A percentile compares a stretch with the other conserved stretches of the same genome.
Conservation (phyloP, 2,329 filamentous ascomycete species). For the Ceratocystiopsis sp. region DNA sequence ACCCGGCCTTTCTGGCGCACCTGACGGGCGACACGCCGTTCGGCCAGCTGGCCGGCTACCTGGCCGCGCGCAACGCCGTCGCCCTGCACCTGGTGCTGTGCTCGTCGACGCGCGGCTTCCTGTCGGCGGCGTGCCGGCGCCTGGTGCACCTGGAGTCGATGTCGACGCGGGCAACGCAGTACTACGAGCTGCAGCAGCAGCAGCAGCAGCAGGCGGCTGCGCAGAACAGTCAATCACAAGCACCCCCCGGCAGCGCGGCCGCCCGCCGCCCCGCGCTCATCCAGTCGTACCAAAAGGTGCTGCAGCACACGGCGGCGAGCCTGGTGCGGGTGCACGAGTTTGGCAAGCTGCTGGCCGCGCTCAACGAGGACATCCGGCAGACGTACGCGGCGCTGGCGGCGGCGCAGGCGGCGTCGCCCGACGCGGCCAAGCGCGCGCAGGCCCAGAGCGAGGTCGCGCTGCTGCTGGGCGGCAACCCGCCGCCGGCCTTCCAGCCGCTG, state of each 20-base stretch:
- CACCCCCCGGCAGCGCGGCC: slow-evolving; percentile 21
- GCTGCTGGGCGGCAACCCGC: slow-evolving; percentile 30
- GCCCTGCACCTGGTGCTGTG: slow-evolving; percentile 50
- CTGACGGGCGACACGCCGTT: slow-evolving; percentile 25
- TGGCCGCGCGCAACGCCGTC: slow-evolving; percentile 38
- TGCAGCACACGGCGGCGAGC: slow-evolving; percentile 29
- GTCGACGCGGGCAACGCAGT: slow-evolving; percentile 30
- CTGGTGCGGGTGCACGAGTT: slow-evolving; percentile 44
- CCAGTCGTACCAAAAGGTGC: slow-evolving; percentile 37
- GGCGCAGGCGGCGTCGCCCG: slow-evolving; percentile 19
- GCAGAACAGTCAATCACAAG: no score
- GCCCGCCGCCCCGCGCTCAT: slow-evolving; percentile 26
- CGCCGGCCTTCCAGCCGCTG: slow-evolving; percentile 32
- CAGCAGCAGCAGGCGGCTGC: slow-evolving; percentile 15
- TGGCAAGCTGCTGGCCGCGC: slow-evolving; percentile 38
- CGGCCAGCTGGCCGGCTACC: slow-evolving; percentile 30
- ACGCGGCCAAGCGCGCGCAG: slow-evolving; percentile 27
- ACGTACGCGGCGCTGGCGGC: slow-evolving; percentile 27
- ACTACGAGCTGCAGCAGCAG: slow-evolving; percentile 25
- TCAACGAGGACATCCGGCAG: slow-evolving; percentile 32
- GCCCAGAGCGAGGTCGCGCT: slow-evolving; percentile 33
- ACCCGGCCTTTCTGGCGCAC: slow-evolving; percentile 31
- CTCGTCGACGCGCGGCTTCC: slow-evolving; percentile 55
- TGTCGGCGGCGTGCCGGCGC: slow-evolving; percentile 51
- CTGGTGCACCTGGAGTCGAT: slow-evolving; percentile 38